These are phyloP conservation scores for Neurospora sp. DNA, from an alignment of 495 filamentous ascomycete species.

Conservation along the genomic window DNA sequence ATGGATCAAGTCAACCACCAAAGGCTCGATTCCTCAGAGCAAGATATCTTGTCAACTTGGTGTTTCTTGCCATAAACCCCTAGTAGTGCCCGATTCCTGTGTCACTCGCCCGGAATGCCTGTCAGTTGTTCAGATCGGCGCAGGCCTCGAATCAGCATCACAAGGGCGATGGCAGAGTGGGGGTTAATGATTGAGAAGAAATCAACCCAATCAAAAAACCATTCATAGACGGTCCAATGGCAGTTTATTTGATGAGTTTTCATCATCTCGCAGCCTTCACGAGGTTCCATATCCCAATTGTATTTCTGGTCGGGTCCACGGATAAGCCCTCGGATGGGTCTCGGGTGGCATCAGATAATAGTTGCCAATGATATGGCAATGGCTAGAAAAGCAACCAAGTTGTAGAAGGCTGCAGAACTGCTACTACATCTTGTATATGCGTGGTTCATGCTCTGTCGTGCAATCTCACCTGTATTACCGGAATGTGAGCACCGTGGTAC, in stretches of 20 bases:
- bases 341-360: constrained; percentile 13
- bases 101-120: background rate
- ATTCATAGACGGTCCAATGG: background rate
- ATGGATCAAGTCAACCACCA: background rate
- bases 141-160: background rate
- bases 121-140: background rate
- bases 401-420: constrained; percentile 12
- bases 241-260: background rate
- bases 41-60: background rate
- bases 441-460: constrained; percentile 8
- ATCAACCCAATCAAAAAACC: background rate
- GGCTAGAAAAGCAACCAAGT: background rate
- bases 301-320: background rate
- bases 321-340: constrained; percentile 9
- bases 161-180: background rate
- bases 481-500: background rate
- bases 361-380: constrained; percentile 5
- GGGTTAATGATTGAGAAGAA: background rate
- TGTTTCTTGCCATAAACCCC: background rate
- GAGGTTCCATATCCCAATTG: background rate
- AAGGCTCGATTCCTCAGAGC: background rate
- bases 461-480: constrained; percentile 2
- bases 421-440: constrained; percentile 9
- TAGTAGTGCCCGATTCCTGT: background rate
- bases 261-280: background rate